Evolutionary conservation across 2,329 filamentous ascomycete genomes (phyloP).

Genomic region (Zasmidium citrigriseum): DNA sequence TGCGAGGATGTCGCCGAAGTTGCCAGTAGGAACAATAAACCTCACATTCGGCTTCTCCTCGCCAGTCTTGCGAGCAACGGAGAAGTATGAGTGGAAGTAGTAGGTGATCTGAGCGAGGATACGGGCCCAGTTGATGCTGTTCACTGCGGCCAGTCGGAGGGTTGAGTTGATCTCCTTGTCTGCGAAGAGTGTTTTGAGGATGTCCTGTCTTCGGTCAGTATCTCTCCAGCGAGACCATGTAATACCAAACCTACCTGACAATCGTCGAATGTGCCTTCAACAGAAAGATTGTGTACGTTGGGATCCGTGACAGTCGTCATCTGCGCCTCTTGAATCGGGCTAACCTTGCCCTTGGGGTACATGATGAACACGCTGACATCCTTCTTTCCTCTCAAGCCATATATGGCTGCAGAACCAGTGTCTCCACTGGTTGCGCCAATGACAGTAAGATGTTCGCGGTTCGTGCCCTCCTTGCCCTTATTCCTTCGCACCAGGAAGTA

Average conservation of each 20-base stretch:
- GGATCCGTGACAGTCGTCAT: slow-evolving; percentile 92
- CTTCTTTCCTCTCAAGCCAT: slow-evolving; percentile 91
- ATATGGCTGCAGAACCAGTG: slow-evolving; percentile 93
- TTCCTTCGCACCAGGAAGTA: slow-evolving; percentile 80
- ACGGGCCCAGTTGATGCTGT: slow-evolving; percentile 94
- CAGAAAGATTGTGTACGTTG: slow-evolving; percentile 90
- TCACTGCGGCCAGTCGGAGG: slow-evolving; percentile 86
- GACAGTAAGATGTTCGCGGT: slow-evolving; percentile 79
- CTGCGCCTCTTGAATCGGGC: slow-evolving; percentile 90
- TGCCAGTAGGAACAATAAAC: slow-evolving; percentile 90
- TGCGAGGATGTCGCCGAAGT: slow-evolving; percentile 93
- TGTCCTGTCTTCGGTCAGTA: slow-evolving; percentile 59
- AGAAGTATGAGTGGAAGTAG: slow-evolving; percentile 95
- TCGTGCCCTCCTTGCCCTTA: slow-evolving; percentile 60
- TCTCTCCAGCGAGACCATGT: neutral
- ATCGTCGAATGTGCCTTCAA: slow-evolving; percentile 91
- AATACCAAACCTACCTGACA: slow-evolving; percentile 66
- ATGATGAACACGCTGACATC: slow-evolving; percentile 96
- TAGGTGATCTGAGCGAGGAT: slow-evolving; percentile 97
- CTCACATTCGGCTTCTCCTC: slow-evolving; percentile 71
- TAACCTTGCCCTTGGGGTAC: slow-evolving; percentile 86
- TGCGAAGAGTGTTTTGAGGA: slow-evolving; percentile 88
- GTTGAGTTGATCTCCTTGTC: slow-evolving; percentile 80
- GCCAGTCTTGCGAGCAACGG: slow-evolving; percentile 62
- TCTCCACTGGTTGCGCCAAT: slow-evolving; percentile 85